Percentiles rank a stretch among this genome's conserved stretches.
These are phyloP conservation scores for Phytophthora hibernalis DNA, from an alignment of 352 stramenopile genomes.

Conservation along the genomic window DNA sequence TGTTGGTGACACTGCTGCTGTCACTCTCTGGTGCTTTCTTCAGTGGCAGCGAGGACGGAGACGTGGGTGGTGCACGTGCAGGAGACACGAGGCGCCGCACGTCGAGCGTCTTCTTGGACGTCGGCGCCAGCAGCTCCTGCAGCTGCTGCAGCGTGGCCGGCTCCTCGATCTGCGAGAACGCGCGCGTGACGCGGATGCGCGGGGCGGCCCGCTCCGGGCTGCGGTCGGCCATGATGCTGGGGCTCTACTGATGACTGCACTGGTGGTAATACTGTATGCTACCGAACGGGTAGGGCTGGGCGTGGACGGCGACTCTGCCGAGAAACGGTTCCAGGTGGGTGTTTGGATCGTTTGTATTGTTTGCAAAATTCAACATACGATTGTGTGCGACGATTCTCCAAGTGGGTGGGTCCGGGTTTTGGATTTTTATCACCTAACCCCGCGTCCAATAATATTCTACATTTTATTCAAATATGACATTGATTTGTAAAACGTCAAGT, in stretches of 20 bases:
- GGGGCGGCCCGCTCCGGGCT: not conserved
- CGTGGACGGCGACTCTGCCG: constrained; percentile 10
- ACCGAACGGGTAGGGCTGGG: not conserved
- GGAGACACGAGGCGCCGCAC: constrained; percentile 65
- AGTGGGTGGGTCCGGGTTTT: too few relatives aligned
- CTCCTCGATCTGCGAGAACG: constrained; percentile 77
- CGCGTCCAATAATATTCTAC: too few relatives aligned
- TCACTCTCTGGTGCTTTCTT: constrained; percentile 5
- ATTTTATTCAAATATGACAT: too few relatives aligned
- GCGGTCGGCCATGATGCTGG: constrained; percentile 9
- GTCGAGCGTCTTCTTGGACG: constrained; percentile 62
- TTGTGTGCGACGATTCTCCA: not conserved
- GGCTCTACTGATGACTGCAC: not conserved
- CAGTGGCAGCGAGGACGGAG: not conserved
- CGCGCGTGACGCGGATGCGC: constrained; percentile 48
- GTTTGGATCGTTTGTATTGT: not conserved
- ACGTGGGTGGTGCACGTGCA: constrained; percentile 24
- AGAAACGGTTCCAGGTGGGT: not conserved
- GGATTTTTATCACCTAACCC: too few relatives aligned
- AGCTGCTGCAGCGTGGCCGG: constrained; percentile 46
- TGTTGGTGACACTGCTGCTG: constrained; percentile 24
- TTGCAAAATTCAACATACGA: not conserved
- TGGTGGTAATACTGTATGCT: too few relatives aligned
- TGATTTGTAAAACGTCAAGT: too few relatives aligned
- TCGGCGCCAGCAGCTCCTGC: constrained; percentile 22